Conservation (phyloP, 2,329 filamentous ascomycete genomes). For the Trichoderma guizhouense region DNA sequence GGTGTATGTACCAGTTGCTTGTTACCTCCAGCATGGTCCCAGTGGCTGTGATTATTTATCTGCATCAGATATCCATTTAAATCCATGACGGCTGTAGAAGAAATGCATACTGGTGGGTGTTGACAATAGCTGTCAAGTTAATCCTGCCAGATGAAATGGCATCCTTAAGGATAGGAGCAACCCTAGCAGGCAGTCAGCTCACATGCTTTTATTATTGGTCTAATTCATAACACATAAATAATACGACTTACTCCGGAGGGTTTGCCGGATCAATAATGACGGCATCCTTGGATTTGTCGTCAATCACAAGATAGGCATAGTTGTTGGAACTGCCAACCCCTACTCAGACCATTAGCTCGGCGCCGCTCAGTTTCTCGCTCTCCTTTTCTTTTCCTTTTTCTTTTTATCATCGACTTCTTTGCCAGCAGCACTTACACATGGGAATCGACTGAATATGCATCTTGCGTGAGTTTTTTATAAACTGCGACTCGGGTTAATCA, state of each 20-base stretch:
- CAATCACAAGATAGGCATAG: conserved; percentile 79
- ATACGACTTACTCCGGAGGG: conserved; percentile 60
- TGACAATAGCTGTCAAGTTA: conserved; percentile 85
- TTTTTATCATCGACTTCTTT: not conserved
- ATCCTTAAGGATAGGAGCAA: conserved; percentile 65
- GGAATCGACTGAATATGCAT: conserved; percentile 90
- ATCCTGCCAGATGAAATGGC: conserved; percentile 68
- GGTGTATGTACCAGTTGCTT: conserved; percentile 60
- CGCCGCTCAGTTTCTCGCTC: not conserved
- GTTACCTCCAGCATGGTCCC: conserved; percentile 93
- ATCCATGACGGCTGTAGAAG: not conserved
- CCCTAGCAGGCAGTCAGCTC: conserved; percentile 38
- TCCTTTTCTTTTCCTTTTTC: not conserved
- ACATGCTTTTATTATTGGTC: not conserved
- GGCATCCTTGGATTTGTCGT: conserved; percentile 74
- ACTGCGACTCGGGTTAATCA: not conserved
- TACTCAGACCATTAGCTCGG: conserved; percentile 32
- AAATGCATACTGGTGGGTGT: conserved; percentile 83
- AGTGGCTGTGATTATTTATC: conserved; percentile 60
- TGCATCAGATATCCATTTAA: conserved; percentile 7
- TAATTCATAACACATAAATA: not conserved
- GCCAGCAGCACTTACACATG: conserved; percentile 65
- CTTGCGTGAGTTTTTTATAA: conserved; percentile 24
- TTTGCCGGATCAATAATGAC: conserved; percentile 79
- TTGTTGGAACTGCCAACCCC: conserved; percentile 77